Evolutionary conservation across 768 basidiomycete species (phyloP).

Genomic region (Lentinula edodes): DNA sequence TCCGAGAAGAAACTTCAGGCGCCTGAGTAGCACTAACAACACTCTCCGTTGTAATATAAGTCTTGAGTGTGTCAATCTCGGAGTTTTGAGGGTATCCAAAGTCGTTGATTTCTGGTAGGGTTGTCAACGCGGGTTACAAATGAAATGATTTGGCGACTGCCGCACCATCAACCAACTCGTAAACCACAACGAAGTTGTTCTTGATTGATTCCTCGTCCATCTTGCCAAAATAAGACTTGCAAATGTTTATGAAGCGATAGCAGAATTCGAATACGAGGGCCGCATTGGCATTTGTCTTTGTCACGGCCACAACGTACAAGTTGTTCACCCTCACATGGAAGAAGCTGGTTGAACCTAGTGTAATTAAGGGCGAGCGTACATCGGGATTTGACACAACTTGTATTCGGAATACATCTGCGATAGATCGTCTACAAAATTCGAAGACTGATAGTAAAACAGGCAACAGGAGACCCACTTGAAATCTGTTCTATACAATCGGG

Average conservation of each 20-base stretch:
- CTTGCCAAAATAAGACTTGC: constrained; percentile 95
- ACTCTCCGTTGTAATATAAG: constrained; percentile 97
- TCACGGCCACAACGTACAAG: constrained; percentile 91
- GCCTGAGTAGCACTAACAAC: constrained; percentile 40
- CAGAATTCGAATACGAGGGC: constrained; percentile 97
- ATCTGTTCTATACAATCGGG: constrained; percentile 91
- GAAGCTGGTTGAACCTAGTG: constrained; percentile 96
- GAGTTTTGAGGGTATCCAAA: constrained; percentile 99
- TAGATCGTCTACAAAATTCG: constrained; percentile 70
- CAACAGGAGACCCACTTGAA: constrained; percentile 66
- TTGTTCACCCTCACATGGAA: constrained; percentile 97
- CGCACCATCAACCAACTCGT: constrained; percentile 94
- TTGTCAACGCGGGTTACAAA: neutral
- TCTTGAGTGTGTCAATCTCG: constrained; percentile 95
- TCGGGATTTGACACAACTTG: constrained; percentile 98
- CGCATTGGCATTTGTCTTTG: constrained; percentile 96
- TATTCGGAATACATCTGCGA: constrained; percentile 97
- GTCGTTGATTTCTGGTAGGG: constrained; percentile 78
- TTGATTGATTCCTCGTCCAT: constrained; percentile 97
- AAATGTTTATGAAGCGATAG: constrained; percentile 93
- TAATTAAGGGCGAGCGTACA: constrained; percentile 95
- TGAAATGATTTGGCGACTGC: neutral
- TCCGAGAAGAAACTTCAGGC: constrained; percentile 89
- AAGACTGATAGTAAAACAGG: neutral
- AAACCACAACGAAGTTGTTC: constrained; percentile 98